Conservation (phyloP, 495 filamentous ascomycete genomes). For the Xylaria acuta region DNA sequence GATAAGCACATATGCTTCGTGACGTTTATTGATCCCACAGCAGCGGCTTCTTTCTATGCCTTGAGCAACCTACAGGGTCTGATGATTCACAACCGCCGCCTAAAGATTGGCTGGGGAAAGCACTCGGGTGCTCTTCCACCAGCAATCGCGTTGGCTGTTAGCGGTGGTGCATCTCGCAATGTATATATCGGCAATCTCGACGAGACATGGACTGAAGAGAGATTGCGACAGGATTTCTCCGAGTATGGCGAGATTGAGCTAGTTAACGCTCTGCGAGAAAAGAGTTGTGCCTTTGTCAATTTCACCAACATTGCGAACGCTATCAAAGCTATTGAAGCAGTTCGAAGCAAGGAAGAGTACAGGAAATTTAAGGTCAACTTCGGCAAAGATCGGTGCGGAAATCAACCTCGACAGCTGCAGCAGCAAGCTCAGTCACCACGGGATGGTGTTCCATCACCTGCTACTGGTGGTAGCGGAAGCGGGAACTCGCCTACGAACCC, state of each 20-base stretch:
- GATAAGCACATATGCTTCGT: constrained; percentile 99
- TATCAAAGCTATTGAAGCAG: constrained; percentile 97
- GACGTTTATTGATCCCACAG: constrained; percentile 98
- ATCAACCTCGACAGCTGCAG: constrained; percentile 85
- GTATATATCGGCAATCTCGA: constrained; percentile 98
- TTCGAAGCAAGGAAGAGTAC: constrained; percentile 94
- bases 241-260: constrained; percentile 98
- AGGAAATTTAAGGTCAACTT: constrained; percentile 99
- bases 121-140: constrained; percentile 97
- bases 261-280: constrained; percentile 95
- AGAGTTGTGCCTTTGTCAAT: constrained; percentile 99
- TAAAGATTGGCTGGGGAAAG: constrained; percentile 99
- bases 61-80: constrained; percentile 95
- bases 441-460: constrained; percentile 74
- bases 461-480: constrained; percentile 61
- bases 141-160: constrained; percentile 94
- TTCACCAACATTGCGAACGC: constrained; percentile 99
- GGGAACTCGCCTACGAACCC: constrained; percentile 59
- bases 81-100: constrained; percentile 97
- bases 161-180: constrained; percentile 92
- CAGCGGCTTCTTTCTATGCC: constrained; percentile 96
- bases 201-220: constrained; percentile 95
- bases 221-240: constrained; percentile 93
- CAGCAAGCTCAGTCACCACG: constrained; percentile 67
- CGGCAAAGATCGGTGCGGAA: constrained; percentile 97